A percentile compares a stretch with the other conserved stretches of the same genome.
Conservation (phyloP, 306 rosid species). For the Vicia sativa region DNA sequence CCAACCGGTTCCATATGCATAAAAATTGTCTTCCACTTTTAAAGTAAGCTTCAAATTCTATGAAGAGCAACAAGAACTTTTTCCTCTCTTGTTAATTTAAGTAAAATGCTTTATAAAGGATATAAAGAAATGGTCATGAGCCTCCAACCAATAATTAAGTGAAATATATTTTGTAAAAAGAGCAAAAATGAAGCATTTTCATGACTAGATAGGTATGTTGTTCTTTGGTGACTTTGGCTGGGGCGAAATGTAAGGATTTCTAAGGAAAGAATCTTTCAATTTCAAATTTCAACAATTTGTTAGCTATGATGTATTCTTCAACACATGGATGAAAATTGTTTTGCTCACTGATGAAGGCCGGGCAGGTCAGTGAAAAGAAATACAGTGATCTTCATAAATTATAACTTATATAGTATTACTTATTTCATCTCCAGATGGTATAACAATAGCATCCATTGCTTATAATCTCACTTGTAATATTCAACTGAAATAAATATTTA, state of each 20-base stretch:
- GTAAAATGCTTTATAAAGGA: not conserved
- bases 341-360: constrained; percentile 7
- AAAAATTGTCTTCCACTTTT: not conserved
- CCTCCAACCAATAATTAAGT: constrained; percentile 21
- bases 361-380: not conserved
- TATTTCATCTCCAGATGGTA: not conserved
- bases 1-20: constrained; percentile 19
- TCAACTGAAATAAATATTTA: constrained; percentile 28
- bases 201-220: not conserved
- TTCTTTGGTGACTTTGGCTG: constrained; percentile 26
- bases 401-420: not conserved
- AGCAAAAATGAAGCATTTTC: constrained; percentile 5
- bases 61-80: constrained; percentile 10
- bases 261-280: constrained; percentile 1
- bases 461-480: constrained; percentile 3
- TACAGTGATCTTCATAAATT: not conserved
- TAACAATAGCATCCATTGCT: constrained; percentile 25
- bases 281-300: constrained; percentile 24
- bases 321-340: constrained; percentile 6
- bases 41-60: constrained; percentile 18
- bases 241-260: not conserved
- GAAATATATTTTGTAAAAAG: constrained; percentile 13
- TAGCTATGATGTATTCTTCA: constrained; percentile 27
- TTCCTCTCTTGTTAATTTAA: constrained; percentile 7
- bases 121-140: constrained; percentile 24